Conservation (phyloP, 2,329 filamentous ascomycete species). For the Botryosphaeria agaves region DNA sequence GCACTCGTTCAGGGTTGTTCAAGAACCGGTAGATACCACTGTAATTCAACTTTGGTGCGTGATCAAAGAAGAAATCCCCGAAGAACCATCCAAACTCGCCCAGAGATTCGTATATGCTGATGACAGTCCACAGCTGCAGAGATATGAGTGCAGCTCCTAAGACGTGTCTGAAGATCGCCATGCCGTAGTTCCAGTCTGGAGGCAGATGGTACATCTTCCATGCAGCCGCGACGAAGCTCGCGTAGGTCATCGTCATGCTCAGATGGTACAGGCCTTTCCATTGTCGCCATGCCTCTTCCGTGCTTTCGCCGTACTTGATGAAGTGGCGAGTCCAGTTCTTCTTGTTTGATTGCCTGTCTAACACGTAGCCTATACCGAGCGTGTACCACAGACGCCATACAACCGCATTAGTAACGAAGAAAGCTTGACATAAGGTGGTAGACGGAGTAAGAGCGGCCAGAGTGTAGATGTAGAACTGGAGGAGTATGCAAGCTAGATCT, state of each 20-base stretch:
- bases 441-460: slow-evolving; percentile 62
- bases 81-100: slow-evolving; percentile 99
- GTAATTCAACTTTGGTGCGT: slow-evolving; percentile 77
- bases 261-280: slow-evolving; percentile 96
- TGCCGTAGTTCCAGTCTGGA: slow-evolving; percentile 70
- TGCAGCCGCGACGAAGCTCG: slow-evolving; percentile 73
- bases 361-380: slow-evolving; percentile 67
- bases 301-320: slow-evolving; percentile 84
- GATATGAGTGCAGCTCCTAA: slow-evolving; percentile 64
- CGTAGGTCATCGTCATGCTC: slow-evolving; percentile 78
- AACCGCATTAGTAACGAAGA: slow-evolving; percentile 69
- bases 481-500: slow-evolving; percentile 62
- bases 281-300: slow-evolving; percentile 85
- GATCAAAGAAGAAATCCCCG: slow-evolving; percentile 95
- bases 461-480: slow-evolving; percentile 57
- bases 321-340: slow-evolving; percentile 97
- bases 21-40: slow-evolving; percentile 95
- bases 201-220: slow-evolving; percentile 96
- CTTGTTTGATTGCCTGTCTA: slow-evolving; percentile 70
- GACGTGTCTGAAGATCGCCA: slow-evolving; percentile 73
- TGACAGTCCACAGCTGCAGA: slow-evolving; percentile 80
- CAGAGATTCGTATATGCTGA: slow-evolving; percentile 86
- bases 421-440: slow-evolving; percentile 53
- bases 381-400: slow-evolving; percentile 86
- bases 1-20: slow-evolving; percentile 90